Percentiles rank a stretch among this genome's conserved stretches.
These are phyloP conservation scores for Vanrija humicola DNA, from an alignment of 1,284 basidiomycete species.

Conservation along the genomic window DNA sequence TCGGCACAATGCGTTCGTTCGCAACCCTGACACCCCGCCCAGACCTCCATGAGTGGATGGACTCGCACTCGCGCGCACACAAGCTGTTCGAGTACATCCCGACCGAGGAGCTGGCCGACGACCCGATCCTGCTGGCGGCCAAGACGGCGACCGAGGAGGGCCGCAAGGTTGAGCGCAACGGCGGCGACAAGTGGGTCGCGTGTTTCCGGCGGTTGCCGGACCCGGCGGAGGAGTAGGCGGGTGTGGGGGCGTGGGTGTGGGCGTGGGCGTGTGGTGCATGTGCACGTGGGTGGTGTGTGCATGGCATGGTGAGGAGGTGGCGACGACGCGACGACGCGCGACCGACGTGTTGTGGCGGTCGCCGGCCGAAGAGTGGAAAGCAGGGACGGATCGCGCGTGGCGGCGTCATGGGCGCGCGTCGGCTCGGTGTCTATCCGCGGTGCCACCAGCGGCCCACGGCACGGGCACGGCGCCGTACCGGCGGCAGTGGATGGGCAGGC, in stretches of 20 bases:
- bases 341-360: no score
- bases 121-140: constrained; percentile 71
- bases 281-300: no score
- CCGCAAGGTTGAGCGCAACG: constrained; percentile 90
- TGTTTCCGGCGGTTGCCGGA: constrained; percentile 40
- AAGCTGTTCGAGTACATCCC: constrained; percentile 80
- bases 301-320: no score
- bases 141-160: constrained; percentile 89
- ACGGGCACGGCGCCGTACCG: no score
- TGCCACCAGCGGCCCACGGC: no score
- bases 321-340: no score
- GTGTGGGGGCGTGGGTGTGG: neutral
- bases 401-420: no score
- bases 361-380: no score
- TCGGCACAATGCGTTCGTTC: no score
- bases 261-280: neutral
- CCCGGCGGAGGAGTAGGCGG: constrained; percentile 17
- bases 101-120: constrained; percentile 64
- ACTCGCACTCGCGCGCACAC: constrained; percentile 74
- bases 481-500: no score
- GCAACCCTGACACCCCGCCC: neutral
- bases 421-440: no score
- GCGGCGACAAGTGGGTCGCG: constrained; percentile 69
- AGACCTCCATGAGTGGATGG: constrained; percentile 96
- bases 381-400: no score